A percentile compares a stretch with the other conserved stretches of the same genome.
These are phyloP conservation scores for Boletus semigastroideus DNA, from an alignment of 1,284 basidiomycete species.

Conservation along the genomic window DNA sequence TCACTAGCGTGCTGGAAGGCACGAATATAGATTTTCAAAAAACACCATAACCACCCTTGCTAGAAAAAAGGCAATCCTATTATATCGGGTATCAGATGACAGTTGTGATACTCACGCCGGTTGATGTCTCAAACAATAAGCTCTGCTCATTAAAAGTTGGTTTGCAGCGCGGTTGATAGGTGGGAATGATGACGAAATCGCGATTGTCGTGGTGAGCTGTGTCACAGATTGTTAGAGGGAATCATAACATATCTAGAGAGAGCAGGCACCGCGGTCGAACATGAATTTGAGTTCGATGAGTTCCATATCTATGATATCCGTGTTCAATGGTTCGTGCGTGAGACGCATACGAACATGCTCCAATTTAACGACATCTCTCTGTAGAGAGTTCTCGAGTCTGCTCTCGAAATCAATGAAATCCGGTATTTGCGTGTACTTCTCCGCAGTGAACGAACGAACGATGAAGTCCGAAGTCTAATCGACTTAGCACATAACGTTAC, in stretches of 20 bases:
- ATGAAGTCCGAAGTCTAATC: constrained; percentile 75
- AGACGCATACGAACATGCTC: constrained; percentile 82
- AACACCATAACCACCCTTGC: constrained; percentile 68
- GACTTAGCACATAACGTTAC: constrained; percentile 4
- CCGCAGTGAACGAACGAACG: constrained; percentile 68
- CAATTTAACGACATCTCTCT: constrained; percentile 74
- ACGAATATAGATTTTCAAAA: constrained; percentile 74
- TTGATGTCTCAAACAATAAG: constrained; percentile 56
- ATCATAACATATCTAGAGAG: constrained; percentile 15
- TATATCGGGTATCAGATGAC: not conserved
- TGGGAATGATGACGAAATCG: constrained; percentile 74
- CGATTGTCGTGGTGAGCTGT: constrained; percentile 79
- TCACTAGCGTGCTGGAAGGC: constrained; percentile 75
- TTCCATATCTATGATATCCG: constrained; percentile 74
- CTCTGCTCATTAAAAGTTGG: constrained; percentile 64
- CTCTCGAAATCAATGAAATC: constrained; percentile 81
- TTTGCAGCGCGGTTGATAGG: constrained; percentile 63
- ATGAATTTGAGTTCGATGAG: constrained; percentile 81
- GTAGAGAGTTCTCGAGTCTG: constrained; percentile 74
- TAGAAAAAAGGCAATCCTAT: constrained; percentile 27
- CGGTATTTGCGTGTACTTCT: constrained; percentile 84
- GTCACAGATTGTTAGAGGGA: constrained; percentile 11
- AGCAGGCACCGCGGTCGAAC: constrained; percentile 66
- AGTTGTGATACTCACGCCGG: constrained; percentile 49
- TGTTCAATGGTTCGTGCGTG: constrained; percentile 65